Base-by-base conservation (phyloP, 495 filamentous ascomycete species). In the Xylaria grammica region DNA sequence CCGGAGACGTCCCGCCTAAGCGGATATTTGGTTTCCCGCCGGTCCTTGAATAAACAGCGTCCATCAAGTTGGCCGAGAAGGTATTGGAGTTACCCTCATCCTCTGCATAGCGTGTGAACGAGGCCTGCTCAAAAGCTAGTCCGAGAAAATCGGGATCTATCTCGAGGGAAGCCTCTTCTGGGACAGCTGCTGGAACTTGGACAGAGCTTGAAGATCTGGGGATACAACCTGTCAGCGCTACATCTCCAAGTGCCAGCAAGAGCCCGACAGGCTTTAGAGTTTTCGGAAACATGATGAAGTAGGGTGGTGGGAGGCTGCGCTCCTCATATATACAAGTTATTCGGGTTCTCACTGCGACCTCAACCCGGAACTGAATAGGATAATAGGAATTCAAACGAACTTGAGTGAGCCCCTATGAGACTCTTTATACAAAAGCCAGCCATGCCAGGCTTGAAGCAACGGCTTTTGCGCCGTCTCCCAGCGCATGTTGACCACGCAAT, bases 21-120 rank as follows among this genome's bases (percentile, higher is more conserved):
- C 72, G 63, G 27, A 72, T 74, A 22, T 68, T 74, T n/a, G 72
- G 68, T 29, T 59, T 52, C 1, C 70, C 69, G 0, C 70, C 70
- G 0, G 70, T 74, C 6, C 72, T 65, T 24, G 68, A 70, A 20
- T 69, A 71, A 24, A 74, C 57, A 4, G 67, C 67, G 30, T 69
- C 49, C 50, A 74, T 72, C 24, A 74, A 59, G 38, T 72, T 74
- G 20, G 44, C 17, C 1, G 70, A 74, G 66, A 74, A 74, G 15
- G 24, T 53, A 30, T 74, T 74, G 27, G 60, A 34, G 10, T 68
- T 69, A 19, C 68, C 63, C 3, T 63, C 68, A 11, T 69, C 62
- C 32, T 67, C 67, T 20, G 72, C 70, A 49, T 74, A 74, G 19
- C 68, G 66, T 3, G 67, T 54, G 38, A 74, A 72, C 4, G 72